Percentiles rank a stretch among this genome's conserved stretches.
These are phyloP conservation scores for Pythium phragmiticola DNA, from an alignment of 352 stramenopile species.

Conservation along the genomic window DNA sequence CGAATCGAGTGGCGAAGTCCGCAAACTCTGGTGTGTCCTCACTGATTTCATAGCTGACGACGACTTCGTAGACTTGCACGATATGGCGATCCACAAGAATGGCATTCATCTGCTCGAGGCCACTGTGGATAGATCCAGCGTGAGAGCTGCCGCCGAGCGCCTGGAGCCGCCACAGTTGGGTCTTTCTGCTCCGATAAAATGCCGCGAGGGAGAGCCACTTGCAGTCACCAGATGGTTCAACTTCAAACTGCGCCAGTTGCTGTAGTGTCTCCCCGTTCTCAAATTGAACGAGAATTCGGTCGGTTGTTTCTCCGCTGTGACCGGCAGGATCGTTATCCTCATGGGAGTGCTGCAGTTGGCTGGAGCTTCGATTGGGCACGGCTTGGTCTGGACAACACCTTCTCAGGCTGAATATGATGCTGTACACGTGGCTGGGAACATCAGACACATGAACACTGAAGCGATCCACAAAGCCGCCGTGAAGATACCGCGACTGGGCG, in stretches of 20 bases:
- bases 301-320: background rate
- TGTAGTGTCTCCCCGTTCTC: slow-evolving; percentile 55
- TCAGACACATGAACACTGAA: slow-evolving; percentile 38
- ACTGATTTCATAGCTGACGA: slow-evolving; percentile 33
- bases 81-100: slow-evolving; percentile 48
- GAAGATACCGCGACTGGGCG: slow-evolving; percentile 42
- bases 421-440: slow-evolving; percentile 45
- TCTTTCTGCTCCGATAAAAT: slow-evolving; percentile 53
- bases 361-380: background rate
- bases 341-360: slow-evolving; percentile 41
- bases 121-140: slow-evolving; percentile 47
- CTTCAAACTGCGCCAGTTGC: slow-evolving; percentile 48
- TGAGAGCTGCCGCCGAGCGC: slow-evolving; percentile 38
- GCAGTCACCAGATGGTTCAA: slow-evolving; percentile 27
- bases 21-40: slow-evolving; percentile 27
- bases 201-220: slow-evolving; percentile 54
- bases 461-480: slow-evolving; percentile 53
- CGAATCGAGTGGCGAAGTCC: slow-evolving; percentile 44
- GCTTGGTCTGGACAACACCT: slow-evolving; percentile 13
- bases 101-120: slow-evolving; percentile 52
- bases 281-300: slow-evolving; percentile 33
- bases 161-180: slow-evolving; percentile 48
- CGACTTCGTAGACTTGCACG: slow-evolving; percentile 61
- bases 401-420: slow-evolving; percentile 52
- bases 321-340: background rate